Evolutionary conservation across 192 early-diverging fungal genomes (phyloP).

Genomic region (Phlyctochytrium arcticum): DNA sequence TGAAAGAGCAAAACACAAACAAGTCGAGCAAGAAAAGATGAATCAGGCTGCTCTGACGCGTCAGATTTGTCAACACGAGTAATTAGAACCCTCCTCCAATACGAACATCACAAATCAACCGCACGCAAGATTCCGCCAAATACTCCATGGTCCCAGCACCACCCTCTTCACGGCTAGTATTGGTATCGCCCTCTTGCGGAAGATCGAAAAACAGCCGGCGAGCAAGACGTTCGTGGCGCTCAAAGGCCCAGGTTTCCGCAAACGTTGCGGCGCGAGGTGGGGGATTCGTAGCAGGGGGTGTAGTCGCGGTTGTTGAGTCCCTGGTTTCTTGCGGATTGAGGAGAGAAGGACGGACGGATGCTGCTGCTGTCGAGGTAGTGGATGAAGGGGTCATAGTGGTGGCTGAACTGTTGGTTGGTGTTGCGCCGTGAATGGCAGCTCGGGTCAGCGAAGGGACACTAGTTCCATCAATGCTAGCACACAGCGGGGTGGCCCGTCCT

Average conservation of each 20-base stretch:
- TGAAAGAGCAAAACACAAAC: no score
- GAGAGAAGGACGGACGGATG: not conserved
- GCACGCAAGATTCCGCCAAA: conserved; percentile 5
- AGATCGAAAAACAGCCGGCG: conserved; percentile 77
- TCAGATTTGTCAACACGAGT: no score
- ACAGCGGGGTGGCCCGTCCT: not conserved
- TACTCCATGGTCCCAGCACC: not conserved
- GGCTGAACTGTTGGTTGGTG: not conserved
- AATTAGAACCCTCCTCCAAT: not conserved
- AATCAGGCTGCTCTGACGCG: no score
- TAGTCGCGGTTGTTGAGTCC: not conserved
- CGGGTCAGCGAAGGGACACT: not conserved
- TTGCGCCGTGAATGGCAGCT: no score
- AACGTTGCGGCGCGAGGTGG: not conserved
- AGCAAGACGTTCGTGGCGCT: conserved; percentile 58
- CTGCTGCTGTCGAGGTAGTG: not conserved
- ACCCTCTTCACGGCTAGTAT: not conserved
- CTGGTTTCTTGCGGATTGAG: no score
- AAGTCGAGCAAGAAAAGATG: no score
- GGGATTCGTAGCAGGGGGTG: not conserved
- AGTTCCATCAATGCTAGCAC: not conserved
- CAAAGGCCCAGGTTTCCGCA: conserved; percentile 41
- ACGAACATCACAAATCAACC: not conserved
- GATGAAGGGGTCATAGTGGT: not conserved
- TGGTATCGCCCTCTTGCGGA: conserved; percentile 51